Percentiles rank a stretch among this genome's conserved stretches.
Conservation (phyloP, 2,329 filamentous ascomycete species). For the Fusarium clavum region DNA sequence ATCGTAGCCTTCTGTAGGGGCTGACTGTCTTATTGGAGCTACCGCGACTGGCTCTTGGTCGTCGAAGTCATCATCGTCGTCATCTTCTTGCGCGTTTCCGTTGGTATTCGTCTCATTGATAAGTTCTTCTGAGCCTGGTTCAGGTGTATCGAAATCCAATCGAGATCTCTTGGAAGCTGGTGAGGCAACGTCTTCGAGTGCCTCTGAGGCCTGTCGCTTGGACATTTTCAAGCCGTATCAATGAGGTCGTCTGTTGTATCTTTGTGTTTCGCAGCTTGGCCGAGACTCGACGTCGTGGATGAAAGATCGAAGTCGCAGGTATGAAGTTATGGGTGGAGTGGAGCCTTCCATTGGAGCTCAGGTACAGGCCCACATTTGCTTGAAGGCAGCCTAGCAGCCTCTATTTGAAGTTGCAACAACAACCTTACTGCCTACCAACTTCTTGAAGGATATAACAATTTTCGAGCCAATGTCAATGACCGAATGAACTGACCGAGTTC, state of each 20-base stretch:
- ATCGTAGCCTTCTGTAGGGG: conserved; percentile 87
- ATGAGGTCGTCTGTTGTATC: neutral
- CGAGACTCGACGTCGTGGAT: conserved; percentile 28
- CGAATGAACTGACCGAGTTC: neutral
- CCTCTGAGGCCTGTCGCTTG: conserved; percentile 71
- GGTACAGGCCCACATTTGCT: conserved; percentile 19
- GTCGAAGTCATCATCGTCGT: conserved; percentile 55
- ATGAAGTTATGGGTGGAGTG: conserved; percentile 35
- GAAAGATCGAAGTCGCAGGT: conserved; percentile 31
- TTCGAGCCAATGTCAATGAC: neutral
- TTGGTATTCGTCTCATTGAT: conserved; percentile 50
- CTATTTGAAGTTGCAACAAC: conserved; percentile 1
- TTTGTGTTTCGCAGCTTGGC: conserved; percentile 14
- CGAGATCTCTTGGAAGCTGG: conserved; percentile 70
- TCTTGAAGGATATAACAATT: neutral
- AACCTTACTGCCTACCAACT: neutral
- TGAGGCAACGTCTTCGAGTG: conserved; percentile 69
- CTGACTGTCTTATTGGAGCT: conserved; percentile 66
- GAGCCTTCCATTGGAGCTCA: conserved; percentile 33
- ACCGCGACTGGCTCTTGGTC: conserved; percentile 56
- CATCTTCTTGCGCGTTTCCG: conserved; percentile 47
- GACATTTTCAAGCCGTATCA: conserved; percentile 49
- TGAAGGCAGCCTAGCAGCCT: neutral
- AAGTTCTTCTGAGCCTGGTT: conserved; percentile 35
- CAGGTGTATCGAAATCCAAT: conserved; percentile 57